Evolutionary conservation across 2,329 filamentous ascomycete species (phyloP).

Genomic region (Lecanicillium sp.): DNA sequence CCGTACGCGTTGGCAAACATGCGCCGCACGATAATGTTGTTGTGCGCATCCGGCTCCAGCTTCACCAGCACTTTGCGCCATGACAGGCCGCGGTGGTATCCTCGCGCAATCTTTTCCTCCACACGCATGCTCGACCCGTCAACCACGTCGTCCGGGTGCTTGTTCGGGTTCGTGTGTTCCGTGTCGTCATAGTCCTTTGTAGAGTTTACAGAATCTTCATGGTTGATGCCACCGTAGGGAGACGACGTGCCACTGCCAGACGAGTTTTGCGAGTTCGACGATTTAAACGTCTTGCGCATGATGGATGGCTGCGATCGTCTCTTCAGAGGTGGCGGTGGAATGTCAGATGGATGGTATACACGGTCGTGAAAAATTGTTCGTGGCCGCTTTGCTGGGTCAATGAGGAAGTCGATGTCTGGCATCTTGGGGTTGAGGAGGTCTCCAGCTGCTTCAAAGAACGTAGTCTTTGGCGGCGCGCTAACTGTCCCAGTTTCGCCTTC

Average conservation of each 20-base stretch:
- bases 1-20: constrained; percentile 97
- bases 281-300: constrained; percentile 21
- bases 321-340: constrained; percentile 70
- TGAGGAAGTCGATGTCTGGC: constrained; percentile 71
- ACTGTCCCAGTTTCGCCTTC: constrained; percentile 37
- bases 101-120: constrained; percentile 94
- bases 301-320: constrained; percentile 34
- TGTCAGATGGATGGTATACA: constrained; percentile 88
- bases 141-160: constrained; percentile 28
- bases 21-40: constrained; percentile 93
- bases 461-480: constrained; percentile 76
- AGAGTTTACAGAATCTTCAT: constrained; percentile 36
- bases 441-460: constrained; percentile 89
- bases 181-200: constrained; percentile 46
- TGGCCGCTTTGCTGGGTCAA: constrained; percentile 73
- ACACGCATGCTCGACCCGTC: constrained; percentile 72
- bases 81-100: constrained; percentile 83
- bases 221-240: constrained; percentile 25
- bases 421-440: constrained; percentile 87
- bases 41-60: constrained; percentile 93
- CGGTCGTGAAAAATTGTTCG: constrained; percentile 95
- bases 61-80: constrained; percentile 97
- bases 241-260: constrained; percentile 23
- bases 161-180: constrained; percentile 36
- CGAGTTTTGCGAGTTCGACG: constrained; percentile 14